phyloP scores from a whole-genome alignment of 371 early-diverging fungal genomes.

The Mortierella sp. region DNA sequence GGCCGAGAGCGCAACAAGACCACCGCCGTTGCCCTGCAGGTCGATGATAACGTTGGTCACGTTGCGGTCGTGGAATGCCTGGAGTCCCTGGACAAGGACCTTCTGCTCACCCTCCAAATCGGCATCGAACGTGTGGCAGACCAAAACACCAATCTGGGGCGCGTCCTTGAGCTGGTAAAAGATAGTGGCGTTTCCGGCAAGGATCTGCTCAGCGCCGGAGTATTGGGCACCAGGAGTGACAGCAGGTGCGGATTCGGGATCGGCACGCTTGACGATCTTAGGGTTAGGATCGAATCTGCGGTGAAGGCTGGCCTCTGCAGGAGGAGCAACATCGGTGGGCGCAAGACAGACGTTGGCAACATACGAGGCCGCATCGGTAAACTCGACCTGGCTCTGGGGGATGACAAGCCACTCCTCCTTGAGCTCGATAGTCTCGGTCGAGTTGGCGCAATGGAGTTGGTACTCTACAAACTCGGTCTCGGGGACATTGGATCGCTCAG shows the following conservation, averaged over 20 bases:
- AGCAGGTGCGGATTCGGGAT: neutral
- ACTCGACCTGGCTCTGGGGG: neutral
- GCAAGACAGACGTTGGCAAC: constrained; percentile 19
- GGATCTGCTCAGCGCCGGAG: constrained; percentile 13
- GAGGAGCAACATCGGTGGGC: neutral
- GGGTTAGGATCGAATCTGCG: neutral
- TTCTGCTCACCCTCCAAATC: constrained; percentile 1
- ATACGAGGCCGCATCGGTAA: constrained; percentile 20
- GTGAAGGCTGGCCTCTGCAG: neutral
- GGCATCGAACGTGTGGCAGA: constrained; percentile 10
- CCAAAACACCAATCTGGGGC: constrained; percentile 21
- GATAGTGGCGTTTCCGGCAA: constrained; percentile 17
- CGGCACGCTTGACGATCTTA: constrained; percentile 11
- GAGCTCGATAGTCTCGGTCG: neutral
- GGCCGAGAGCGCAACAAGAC: neutral
- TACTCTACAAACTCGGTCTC: constrained; percentile 5
- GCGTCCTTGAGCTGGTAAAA: constrained; percentile 43
- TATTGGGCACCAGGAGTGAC: too few species aligned
- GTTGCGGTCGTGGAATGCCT: constrained; percentile 6
- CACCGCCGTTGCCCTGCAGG: constrained; percentile 26
- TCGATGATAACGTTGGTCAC: constrained; percentile 42
- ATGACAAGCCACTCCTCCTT: constrained; percentile 4
- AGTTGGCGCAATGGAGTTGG: constrained; percentile 11
- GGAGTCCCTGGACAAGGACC: neutral
- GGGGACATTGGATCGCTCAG: constrained; percentile 1